Evolutionary conservation across 768 basidiomycete species (phyloP).

Genomic region (Tricholoma flavovirens): DNA sequence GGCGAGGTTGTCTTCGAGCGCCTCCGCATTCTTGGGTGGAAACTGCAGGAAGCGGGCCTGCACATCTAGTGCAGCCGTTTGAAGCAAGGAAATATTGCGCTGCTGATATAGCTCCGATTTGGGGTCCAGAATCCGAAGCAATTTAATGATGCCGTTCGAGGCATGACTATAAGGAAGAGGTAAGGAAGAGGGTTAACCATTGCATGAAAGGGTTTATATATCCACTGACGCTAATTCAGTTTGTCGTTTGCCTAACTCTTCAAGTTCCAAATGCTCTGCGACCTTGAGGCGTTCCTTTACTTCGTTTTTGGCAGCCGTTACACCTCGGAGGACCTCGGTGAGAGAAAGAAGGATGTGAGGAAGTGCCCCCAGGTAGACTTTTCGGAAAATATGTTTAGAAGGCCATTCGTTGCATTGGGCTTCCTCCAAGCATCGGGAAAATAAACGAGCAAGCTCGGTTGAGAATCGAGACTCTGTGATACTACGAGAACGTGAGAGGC

Average conservation of each 20-base stretch:
- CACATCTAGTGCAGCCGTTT: background rate
- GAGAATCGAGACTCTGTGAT: background rate
- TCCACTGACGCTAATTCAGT: background rate
- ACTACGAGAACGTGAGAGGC: background rate
- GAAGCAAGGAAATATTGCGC: background rate
- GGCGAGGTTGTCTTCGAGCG: background rate
- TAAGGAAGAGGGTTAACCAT: background rate
- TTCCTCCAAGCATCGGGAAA: background rate
- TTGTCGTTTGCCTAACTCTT: background rate
- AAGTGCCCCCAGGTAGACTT: background rate
- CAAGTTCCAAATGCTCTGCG: background rate
- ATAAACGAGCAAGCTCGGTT: background rate
- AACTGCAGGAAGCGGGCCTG: background rate
- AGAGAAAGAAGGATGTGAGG: background rate
- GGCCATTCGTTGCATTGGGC: background rate
- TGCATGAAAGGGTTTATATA: background rate
- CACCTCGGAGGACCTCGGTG: too few species aligned
- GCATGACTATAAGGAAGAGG: background rate
- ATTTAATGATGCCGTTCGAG: background rate
- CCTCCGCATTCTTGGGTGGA: background rate
- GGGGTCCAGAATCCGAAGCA: background rate
- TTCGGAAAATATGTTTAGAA: background rate
- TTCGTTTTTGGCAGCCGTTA: background rate
- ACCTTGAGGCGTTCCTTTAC: background rate
- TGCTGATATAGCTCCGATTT: background rate